Conservation (phyloP, 257 asterid species). For the Solanum tacnaense region DNA sequence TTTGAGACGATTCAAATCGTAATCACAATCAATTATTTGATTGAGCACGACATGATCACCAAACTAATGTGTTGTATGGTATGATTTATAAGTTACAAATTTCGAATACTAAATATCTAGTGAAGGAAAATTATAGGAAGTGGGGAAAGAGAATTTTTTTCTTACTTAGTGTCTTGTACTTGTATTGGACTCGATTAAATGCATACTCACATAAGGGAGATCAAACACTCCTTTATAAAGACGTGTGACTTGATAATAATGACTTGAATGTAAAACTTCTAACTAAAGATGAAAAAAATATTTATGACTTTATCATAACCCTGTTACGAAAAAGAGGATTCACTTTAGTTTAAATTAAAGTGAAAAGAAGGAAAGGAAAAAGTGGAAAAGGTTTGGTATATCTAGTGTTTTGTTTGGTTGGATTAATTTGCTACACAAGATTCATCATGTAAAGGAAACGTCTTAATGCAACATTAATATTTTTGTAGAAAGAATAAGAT, state of each 20-base stretch:
- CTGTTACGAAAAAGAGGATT: not conserved
- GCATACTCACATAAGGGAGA: rapidly evolving
- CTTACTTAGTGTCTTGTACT: not conserved
- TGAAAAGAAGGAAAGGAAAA: not conserved
- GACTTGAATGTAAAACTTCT: not conserved
- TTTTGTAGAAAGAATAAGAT: not conserved
- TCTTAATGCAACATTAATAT: not conserved
- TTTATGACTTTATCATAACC: not conserved
- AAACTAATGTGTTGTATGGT: not conserved
- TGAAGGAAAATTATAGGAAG: not conserved
- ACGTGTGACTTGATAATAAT: not conserved
- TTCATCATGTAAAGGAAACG: constrained; percentile 13
- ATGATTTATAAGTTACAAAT: not conserved
- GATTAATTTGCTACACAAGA: constrained; percentile 1
- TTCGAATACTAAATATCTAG: not conserved
- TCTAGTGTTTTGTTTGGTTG: not conserved
- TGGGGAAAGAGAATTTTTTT: not conserved
- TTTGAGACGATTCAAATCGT: not conserved
- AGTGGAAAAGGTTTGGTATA: not conserved
- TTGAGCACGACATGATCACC: not conserved
- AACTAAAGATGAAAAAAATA: not conserved
- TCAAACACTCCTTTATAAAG: not conserved
- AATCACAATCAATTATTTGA: not conserved
- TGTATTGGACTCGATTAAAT: not conserved
- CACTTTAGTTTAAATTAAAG: not conserved